A percentile compares a stretch with the other conserved stretches of the same genome.
Evolutionary conservation across 2,329 filamentous ascomycete genomes (phyloP).

Genomic region (Monosporascus ibericus): DNA sequence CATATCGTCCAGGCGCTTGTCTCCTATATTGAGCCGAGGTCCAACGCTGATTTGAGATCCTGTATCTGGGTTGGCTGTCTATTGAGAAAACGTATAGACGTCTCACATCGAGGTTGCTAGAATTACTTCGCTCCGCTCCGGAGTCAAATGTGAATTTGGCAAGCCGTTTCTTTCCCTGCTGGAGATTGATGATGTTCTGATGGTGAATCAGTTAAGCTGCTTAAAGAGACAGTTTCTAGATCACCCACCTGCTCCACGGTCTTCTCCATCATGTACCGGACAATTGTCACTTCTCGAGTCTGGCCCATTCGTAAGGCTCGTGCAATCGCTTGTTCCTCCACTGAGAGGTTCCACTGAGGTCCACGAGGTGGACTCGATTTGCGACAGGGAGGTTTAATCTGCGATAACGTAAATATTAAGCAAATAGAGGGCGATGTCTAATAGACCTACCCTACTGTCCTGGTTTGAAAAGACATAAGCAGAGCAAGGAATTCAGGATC

Average conservation of each 20-base stretch:
- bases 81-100: no score
- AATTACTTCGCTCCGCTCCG: not conserved
- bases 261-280: slow-evolving; percentile 36
- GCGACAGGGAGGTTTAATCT: slow-evolving; percentile 42
- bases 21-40: not conserved
- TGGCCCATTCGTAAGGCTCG: slow-evolving; percentile 43
- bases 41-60: slow-evolving; percentile 1
- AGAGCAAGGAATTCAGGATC: slow-evolving; percentile 18
- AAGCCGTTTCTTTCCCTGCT: slow-evolving; percentile 3
- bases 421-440: no score
- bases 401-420: not conserved
- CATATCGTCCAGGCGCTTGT: no score
- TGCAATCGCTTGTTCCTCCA: slow-evolving; percentile 46
- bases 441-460: slow-evolving; percentile 23
- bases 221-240: not conserved
- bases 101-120: not conserved
- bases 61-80: not conserved
- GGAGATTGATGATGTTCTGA: slow-evolving; percentile 5
- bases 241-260: slow-evolving; percentile 37
- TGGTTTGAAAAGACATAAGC: slow-evolving; percentile 25
- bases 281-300: slow-evolving; percentile 33
- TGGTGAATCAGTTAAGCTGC: not conserved
- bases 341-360: slow-evolving; percentile 50
- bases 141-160: slow-evolving; percentile 4
- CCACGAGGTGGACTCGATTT: slow-evolving; percentile 43